These are phyloP conservation scores for Dioszegia hungarica DNA, from an alignment of 768 basidiomycete species.

Conservation along the genomic window DNA sequence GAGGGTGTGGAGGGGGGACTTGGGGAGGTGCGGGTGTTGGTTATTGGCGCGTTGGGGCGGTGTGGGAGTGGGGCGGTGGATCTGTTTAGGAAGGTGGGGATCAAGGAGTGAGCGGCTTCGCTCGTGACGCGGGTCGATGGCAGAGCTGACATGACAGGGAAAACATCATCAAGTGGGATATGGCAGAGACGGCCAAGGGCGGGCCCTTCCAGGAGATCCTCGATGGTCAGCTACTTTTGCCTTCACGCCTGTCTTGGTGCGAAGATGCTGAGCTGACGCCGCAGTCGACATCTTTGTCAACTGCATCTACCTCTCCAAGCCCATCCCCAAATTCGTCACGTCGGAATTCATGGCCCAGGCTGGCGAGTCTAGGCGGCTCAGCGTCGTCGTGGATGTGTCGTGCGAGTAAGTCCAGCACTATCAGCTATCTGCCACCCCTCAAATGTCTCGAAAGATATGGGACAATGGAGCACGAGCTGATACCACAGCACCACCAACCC, in stretches of 20 bases:
- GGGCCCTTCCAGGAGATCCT: constrained; percentile 94
- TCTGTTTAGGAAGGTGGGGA: constrained; percentile 90
- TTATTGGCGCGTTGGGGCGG: constrained; percentile 91
- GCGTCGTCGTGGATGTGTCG: constrained; percentile 91
- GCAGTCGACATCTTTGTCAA: constrained; percentile 94
- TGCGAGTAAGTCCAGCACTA: constrained; percentile 59
- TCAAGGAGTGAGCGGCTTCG: constrained; percentile 66
- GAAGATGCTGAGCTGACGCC: neutral
- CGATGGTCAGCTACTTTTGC: constrained; percentile 58
- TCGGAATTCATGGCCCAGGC: constrained; percentile 62
- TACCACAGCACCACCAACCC: constrained; percentile 75
- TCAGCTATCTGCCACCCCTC: neutral
- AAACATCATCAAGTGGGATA: constrained; percentile 95
- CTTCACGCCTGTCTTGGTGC: too few species aligned
- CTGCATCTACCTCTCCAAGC: constrained; percentile 84
- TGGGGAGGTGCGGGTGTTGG: constrained; percentile 66
- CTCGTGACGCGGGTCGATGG: neutral
- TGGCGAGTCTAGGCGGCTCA: constrained; percentile 63
- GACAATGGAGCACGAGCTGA: too few species aligned
- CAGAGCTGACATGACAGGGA: constrained; percentile 55
- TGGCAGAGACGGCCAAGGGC: constrained; percentile 92
- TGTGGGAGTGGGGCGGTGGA: constrained; percentile 94
- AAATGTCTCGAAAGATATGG: neutral
- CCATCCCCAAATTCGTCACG: constrained; percentile 51
- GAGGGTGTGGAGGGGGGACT: constrained; percentile 55